These are phyloP conservation scores for Wickerhamia fluorescens DNA, from an alignment of 805 yeast species.

Conservation along the genomic window DNA sequence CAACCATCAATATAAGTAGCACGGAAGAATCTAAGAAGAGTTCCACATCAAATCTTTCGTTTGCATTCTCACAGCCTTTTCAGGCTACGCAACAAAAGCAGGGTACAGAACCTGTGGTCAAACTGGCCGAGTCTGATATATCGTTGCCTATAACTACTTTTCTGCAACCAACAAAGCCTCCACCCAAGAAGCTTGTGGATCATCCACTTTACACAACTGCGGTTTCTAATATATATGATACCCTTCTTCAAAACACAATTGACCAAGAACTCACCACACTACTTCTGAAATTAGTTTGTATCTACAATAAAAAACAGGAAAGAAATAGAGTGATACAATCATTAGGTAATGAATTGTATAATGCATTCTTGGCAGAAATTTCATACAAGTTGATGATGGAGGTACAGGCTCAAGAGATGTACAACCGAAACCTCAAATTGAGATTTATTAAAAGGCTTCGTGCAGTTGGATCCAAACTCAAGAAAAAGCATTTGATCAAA, in stretches of 20 bases:
- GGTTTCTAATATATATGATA: constrained; percentile 12
- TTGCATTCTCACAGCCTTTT: neutral
- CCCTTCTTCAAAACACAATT: constrained; percentile 16
- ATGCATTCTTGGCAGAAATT: constrained; percentile 57
- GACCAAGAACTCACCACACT: constrained; percentile 16
- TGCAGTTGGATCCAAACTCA: constrained; percentile 14
- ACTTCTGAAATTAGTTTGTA: constrained; percentile 18
- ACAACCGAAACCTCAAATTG: constrained; percentile 24
- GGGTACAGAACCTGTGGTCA: too few relatives aligned
- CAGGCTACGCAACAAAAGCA: too few relatives aligned
- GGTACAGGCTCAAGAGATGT: constrained; percentile 37
- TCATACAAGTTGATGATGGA: constrained; percentile 37
- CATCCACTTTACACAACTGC: constrained; percentile 23
- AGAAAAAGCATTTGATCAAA: constrained; percentile 16
- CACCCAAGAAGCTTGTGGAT: constrained; percentile 16
- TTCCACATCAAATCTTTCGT: too few relatives aligned
- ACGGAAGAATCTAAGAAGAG: too few relatives aligned
- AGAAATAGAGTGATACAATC: constrained; percentile 21
- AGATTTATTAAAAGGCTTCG: constrained; percentile 24
- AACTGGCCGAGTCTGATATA: too few relatives aligned
- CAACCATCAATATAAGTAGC: too few relatives aligned
- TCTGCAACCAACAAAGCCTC: neutral
- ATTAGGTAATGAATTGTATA: constrained; percentile 45
- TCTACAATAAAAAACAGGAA: constrained; percentile 15
- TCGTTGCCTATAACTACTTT: too few relatives aligned